phyloP scores from a whole-genome alignment of 495 filamentous ascomycete genomes.

The Penicillium flavigenum region DNA sequence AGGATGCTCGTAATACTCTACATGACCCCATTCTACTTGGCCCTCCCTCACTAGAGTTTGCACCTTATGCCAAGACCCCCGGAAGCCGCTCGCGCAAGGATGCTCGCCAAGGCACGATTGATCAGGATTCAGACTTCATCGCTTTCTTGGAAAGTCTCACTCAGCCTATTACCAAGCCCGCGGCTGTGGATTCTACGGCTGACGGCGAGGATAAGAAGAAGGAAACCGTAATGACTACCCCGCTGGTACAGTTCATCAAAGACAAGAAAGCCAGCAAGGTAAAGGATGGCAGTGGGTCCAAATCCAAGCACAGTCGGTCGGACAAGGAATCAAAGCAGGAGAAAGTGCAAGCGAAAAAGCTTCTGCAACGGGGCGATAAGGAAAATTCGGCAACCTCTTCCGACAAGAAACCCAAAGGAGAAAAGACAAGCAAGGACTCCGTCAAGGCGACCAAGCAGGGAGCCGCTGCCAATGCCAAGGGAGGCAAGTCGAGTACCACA shows the following conservation, averaged over 20 bases:
- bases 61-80: constrained; percentile 78
- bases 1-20: constrained; percentile 69
- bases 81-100: constrained; percentile 69
- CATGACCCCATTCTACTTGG: constrained; percentile 67
- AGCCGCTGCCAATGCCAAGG: constrained; percentile 44
- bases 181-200: constrained; percentile 45
- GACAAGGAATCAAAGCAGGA: constrained; percentile 60
- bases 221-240: constrained; percentile 74
- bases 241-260: constrained; percentile 83
- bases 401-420: constrained; percentile 55
- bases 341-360: constrained; percentile 53
- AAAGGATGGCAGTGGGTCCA: constrained; percentile 59
- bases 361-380: constrained; percentile 45
- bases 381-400: constrained; percentile 37
- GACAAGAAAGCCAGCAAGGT: constrained; percentile 88
- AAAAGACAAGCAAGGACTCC: constrained; percentile 68
- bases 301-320: constrained; percentile 59
- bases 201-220: constrained; percentile 56
- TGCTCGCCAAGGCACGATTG: constrained; percentile 87
- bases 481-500: constrained; percentile 28
- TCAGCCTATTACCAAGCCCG: constrained; percentile 62
- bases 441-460: constrained; percentile 74
- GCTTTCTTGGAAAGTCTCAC: constrained; percentile 85
- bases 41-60: constrained; percentile 75
- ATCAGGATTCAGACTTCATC: constrained; percentile 94